Percentiles rank a stretch among this genome's conserved stretches.
Conservation (phyloP, 352 stramenopile species). For the Pythium pectinolyticum region DNA sequence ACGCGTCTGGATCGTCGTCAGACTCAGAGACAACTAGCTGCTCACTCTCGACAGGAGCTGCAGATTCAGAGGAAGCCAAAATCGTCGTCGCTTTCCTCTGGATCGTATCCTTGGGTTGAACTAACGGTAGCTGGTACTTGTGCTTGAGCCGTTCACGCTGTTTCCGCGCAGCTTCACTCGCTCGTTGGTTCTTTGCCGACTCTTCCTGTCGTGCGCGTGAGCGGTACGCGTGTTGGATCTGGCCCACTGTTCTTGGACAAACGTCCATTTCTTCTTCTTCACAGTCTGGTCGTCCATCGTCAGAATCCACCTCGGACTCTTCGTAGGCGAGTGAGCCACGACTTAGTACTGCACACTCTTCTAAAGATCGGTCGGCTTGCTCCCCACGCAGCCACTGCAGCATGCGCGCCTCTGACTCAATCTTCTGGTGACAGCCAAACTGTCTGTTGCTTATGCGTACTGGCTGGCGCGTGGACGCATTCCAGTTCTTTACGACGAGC, state of each 20-base stretch:
- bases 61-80: too few relatives aligned
- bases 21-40: too few relatives aligned
- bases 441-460: background rate
- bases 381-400: constrained; percentile 7
- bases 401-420: background rate
- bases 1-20: background rate
- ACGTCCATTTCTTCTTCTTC: constrained; percentile 5
- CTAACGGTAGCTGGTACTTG: background rate
- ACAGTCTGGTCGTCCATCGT: background rate
- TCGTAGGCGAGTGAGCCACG: background rate
- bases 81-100: too few relatives aligned
- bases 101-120: background rate
- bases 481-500: constrained; percentile 25
- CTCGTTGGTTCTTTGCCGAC: constrained; percentile 17
- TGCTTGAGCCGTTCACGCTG: constrained; percentile 19
- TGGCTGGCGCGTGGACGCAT: background rate
- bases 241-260: constrained; percentile 34
- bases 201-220: constrained; percentile 40
- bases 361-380: background rate
- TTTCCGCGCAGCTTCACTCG: constrained; percentile 1
- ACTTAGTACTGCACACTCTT: background rate
- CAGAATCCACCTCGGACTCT: background rate
- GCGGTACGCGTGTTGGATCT: constrained; percentile 48
- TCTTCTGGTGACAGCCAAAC: too few relatives aligned
- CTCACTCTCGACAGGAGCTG: too few relatives aligned